Base-by-base conservation (phyloP, 2,329 filamentous ascomycete genomes). In the Ceratocystis alfenasii region DNA sequence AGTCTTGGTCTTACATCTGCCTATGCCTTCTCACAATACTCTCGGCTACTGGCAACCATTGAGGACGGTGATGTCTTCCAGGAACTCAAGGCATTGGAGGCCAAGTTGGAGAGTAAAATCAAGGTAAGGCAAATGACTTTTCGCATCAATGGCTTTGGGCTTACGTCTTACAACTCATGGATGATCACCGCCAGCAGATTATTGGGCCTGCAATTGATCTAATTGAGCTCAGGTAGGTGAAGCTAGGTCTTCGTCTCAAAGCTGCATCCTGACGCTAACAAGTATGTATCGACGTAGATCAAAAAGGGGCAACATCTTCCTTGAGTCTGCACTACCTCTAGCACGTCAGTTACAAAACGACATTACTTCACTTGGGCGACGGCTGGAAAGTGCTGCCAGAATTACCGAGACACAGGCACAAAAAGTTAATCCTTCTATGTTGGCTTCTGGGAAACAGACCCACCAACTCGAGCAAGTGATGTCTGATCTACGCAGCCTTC, bases 121-220 rank as follows among this genome's bases (percentile, higher is more conserved):
- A 87, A 65, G 36, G 62, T 62, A 63, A 41, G 41, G 8, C 48
- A 25, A 25, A 25, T 12, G 48, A 6, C 20, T 53, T 41, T 28
- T 25, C 20, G n/a, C 4, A 25, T 53, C 22, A 22, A 48, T n/a
- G 17, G 12, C 41, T n/a, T 44, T 62, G 33, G 12, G 28, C 3
- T 22, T 28, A 20, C n/a, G 1, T 25, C 57, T 66, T 25, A 68
- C 62, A 7, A 44, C 20, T 60, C 67, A 22, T 44, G 8, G 33
- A 7, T 22, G 50, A 63, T 36, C 50, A 20, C 25, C 20, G 12
- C 1, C 22, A 15, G 41, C 69, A 90, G 85, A 90, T 96, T 69
- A 86, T 96, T 59, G 91, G 90, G 10, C 92, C 92, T 0, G 89
- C 90, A 8, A 93, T 95, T 72, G 90, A 96, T 73, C 86, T 96